A percentile compares a stretch with the other conserved stretches of the same genome.
These are phyloP conservation scores for Pyropia yezoensis DNA, from an alignment of 23 red algal genomes.

Conservation along the genomic window DNA sequence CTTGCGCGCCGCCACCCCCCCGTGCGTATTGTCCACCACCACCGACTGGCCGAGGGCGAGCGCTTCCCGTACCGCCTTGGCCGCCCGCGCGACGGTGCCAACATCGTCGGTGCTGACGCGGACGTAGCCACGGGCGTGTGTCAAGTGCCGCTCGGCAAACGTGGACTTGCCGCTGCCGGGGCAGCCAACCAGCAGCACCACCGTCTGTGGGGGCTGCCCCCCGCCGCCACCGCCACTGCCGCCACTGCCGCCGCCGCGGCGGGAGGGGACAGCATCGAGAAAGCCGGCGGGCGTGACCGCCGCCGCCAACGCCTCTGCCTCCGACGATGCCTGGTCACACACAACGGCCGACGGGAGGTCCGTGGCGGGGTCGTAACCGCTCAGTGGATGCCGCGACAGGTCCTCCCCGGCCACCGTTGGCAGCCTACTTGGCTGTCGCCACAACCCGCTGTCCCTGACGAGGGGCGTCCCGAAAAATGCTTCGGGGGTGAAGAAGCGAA, in stretches of 20 bases:
- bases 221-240: slow-evolving; percentile 8
- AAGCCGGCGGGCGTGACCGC: slow-evolving; percentile 23
- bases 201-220: slow-evolving; percentile 25
- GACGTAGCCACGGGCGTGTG: slow-evolving; percentile 17
- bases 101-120: slow-evolving; percentile 48
- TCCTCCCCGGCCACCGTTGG: slow-evolving; percentile 15
- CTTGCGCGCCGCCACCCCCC: slow-evolving; percentile 20
- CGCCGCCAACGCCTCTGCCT: slow-evolving; percentile 9
- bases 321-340: background rate
- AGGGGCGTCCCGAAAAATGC: slow-evolving; percentile 16
- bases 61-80: slow-evolving; percentile 10
- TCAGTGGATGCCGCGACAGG: slow-evolving; percentile 4
- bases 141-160: slow-evolving; percentile 37
- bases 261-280: slow-evolving; percentile 14
- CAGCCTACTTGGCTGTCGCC: no score
- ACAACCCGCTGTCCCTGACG: no score
- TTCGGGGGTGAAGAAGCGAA: slow-evolving; percentile 53
- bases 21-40: slow-evolving; percentile 51
- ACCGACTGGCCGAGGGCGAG: slow-evolving; percentile 20
- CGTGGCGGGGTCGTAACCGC: slow-evolving; percentile 40
- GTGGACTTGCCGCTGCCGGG: slow-evolving; percentile 60
- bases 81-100: slow-evolving; percentile 22
- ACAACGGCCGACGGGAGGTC: background rate
- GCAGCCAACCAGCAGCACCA: slow-evolving; percentile 61
- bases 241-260: background rate